Evolutionary conservation across 2,329 filamentous ascomycete species (phyloP).

Genomic region (Cordyceps cateniannulata): DNA sequence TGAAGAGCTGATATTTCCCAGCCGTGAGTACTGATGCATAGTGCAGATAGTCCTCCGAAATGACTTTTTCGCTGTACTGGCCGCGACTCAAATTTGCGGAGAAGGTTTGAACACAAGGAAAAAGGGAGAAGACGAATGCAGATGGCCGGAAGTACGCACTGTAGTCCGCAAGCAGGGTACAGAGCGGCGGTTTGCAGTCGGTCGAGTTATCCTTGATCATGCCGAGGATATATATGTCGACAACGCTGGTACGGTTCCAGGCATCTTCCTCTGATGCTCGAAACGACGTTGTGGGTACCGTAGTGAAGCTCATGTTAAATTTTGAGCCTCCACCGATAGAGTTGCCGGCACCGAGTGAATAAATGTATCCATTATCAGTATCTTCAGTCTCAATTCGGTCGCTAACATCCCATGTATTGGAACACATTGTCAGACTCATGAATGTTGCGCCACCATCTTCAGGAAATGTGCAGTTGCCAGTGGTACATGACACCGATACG

Average conservation of each 20-base stretch:
- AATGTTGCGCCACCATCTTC: background rate
- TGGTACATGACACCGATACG: background rate
- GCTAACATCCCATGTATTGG: background rate
- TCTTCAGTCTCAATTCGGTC: background rate
- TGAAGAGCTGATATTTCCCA: background rate
- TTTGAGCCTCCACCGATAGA: no score
- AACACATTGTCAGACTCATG: background rate
- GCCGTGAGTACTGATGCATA: background rate
- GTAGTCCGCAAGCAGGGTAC: background rate
- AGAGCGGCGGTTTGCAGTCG: background rate
- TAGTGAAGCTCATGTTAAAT: background rate
- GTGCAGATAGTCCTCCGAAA: conserved; percentile 1
- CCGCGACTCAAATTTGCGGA: background rate
- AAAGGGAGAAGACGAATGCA: background rate
- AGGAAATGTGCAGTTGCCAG: conserved; percentile 8
- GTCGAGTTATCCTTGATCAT: background rate
- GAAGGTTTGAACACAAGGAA: background rate
- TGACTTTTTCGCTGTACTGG: background rate
- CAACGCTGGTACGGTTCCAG: conserved; percentile 2
- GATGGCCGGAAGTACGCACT: background rate
- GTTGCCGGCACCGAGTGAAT: background rate
- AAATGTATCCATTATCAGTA: background rate
- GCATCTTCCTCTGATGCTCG: background rate
- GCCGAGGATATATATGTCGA: background rate
- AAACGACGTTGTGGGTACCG: background rate